Percentiles rank a stretch among this genome's conserved stretches.
These are phyloP conservation scores for Tremellales sp. DNA, from an alignment of 1,284 basidiomycete species.

Conservation along the genomic window DNA sequence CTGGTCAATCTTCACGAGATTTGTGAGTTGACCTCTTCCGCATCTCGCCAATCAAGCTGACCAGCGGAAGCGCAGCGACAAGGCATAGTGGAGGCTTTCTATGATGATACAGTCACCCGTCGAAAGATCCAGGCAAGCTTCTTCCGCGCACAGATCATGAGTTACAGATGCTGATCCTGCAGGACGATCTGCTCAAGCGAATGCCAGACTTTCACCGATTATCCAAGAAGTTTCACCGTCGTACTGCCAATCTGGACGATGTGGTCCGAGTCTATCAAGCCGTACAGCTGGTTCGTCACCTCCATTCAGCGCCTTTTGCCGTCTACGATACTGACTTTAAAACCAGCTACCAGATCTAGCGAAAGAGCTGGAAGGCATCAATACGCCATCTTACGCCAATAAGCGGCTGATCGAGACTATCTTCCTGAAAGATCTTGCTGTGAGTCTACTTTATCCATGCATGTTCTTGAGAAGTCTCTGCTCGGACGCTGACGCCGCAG, in stretches of 20 bases:
- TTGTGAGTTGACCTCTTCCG: conserved; percentile 54
- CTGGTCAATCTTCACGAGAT: conserved; percentile 92
- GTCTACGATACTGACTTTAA: neutral
- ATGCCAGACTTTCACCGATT: conserved; percentile 96
- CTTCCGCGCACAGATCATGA: neutral
- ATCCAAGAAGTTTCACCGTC: conserved; percentile 86
- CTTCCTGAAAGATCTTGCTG: conserved; percentile 63
- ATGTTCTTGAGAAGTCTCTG: too few species aligned
- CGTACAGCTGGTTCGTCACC: conserved; percentile 56
- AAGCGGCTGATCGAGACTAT: conserved; percentile 61
- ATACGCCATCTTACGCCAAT: conserved; percentile 42
- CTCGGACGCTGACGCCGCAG: conserved; percentile 50
- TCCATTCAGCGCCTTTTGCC: too few species aligned
- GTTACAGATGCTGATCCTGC: conserved; percentile 3
- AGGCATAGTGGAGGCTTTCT: conserved; percentile 79
- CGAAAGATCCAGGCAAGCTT: conserved; percentile 63
- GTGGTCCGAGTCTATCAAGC: conserved; percentile 96
- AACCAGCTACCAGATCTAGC: neutral
- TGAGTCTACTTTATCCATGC: conserved; percentile 37
- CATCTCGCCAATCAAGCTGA: neutral
- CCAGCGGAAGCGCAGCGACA: conserved; percentile 65
- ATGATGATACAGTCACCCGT: conserved; percentile 71
- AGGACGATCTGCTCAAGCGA: conserved; percentile 80
- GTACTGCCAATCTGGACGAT: conserved; percentile 81
- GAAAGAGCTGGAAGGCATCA: conserved; percentile 48